phyloP scores from a whole-genome alignment of 176 grass and related monocot genomes.

The Aegilops sharonensis region DNA sequence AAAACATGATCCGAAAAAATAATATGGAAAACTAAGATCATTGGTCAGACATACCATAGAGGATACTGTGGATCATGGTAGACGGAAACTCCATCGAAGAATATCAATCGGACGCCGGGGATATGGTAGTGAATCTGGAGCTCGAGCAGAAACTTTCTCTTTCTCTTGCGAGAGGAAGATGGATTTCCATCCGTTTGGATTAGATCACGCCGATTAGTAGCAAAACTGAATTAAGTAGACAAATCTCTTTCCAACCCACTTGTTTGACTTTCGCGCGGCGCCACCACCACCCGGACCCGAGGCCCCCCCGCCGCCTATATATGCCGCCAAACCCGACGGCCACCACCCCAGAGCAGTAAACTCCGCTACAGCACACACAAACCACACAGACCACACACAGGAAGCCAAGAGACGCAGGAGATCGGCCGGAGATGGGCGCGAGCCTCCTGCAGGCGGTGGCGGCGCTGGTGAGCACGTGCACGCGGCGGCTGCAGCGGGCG shows the following conservation, averaged over 20 bases:
- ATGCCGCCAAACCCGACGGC: slow-evolving; percentile 14
- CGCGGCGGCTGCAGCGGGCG: slow-evolving; percentile 46
- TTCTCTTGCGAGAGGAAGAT: neutral
- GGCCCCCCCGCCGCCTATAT: neutral
- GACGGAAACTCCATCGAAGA: neutral
- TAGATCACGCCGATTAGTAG: neutral
- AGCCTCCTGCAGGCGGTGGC: slow-evolving; percentile 55
- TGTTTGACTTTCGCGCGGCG: slow-evolving; percentile 24
- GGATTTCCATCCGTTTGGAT: neutral
- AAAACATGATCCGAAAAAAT: neutral
- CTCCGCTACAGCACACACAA: neutral
- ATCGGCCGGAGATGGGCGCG: slow-evolving; percentile 36
- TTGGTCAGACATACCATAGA: neutral
- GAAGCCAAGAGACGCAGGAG: neutral
- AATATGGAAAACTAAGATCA: neutral
- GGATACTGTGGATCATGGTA: neutral
- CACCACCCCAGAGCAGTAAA: slow-evolving; percentile 21
- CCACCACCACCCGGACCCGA: neutral
- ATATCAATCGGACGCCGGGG: neutral
- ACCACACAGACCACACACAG: no score
- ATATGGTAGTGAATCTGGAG: neutral
- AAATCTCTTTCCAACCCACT: slow-evolving; percentile 19
- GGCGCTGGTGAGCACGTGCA: slow-evolving; percentile 43
- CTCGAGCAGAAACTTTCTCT: neutral
- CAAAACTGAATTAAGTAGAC: neutral